Percentiles rank a stretch among this genome's conserved stretches.
These are phyloP conservation scores for Leccinum uliginosum DNA, from an alignment of 768 basidiomycete species.

Conservation along the genomic window DNA sequence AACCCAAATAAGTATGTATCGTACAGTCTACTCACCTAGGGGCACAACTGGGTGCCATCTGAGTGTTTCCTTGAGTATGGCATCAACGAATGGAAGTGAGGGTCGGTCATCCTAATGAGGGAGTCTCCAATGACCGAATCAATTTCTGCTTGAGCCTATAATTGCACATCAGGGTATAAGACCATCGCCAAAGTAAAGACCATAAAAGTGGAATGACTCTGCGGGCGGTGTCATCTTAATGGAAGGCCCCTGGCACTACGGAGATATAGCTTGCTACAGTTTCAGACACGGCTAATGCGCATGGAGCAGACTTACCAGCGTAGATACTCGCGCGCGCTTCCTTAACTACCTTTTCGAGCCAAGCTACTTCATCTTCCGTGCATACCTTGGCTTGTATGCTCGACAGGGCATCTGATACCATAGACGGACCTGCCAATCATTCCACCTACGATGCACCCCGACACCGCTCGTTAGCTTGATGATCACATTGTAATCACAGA, in stretches of 20 bases:
- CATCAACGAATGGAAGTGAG: slow-evolving; percentile 21
- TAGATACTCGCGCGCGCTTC: slow-evolving; percentile 22
- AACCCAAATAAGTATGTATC: background rate
- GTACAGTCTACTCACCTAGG: slow-evolving; percentile 3
- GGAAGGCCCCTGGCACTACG: background rate
- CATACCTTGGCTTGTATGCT: slow-evolving; percentile 6
- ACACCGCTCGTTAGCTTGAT: background rate
- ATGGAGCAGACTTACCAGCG: slow-evolving; percentile 9
- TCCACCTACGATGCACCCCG: slow-evolving; percentile 8
- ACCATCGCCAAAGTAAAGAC: slow-evolving; percentile 24
- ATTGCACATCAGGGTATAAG: slow-evolving; percentile 23
- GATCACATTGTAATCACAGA: background rate
- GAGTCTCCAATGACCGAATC: slow-evolving; percentile 19
- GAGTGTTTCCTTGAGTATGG: slow-evolving; percentile 20
- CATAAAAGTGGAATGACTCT: slow-evolving; percentile 18
- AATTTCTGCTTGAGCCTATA: slow-evolving; percentile 16
- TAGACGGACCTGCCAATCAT: slow-evolving; percentile 19
- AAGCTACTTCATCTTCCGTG: slow-evolving; percentile 5
- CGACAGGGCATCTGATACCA: slow-evolving; percentile 22
- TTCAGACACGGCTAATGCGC: slow-evolving; percentile 19
- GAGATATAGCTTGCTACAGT: slow-evolving; percentile 11
- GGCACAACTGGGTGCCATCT: slow-evolving; percentile 21
- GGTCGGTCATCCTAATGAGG: slow-evolving; percentile 17
- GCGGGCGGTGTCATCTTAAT: slow-evolving; percentile 7
- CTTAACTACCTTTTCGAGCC: slow-evolving; percentile 21